phyloP scores from a whole-genome alignment of 2,329 filamentous ascomycete genomes.

The Alternaria sp. region DNA sequence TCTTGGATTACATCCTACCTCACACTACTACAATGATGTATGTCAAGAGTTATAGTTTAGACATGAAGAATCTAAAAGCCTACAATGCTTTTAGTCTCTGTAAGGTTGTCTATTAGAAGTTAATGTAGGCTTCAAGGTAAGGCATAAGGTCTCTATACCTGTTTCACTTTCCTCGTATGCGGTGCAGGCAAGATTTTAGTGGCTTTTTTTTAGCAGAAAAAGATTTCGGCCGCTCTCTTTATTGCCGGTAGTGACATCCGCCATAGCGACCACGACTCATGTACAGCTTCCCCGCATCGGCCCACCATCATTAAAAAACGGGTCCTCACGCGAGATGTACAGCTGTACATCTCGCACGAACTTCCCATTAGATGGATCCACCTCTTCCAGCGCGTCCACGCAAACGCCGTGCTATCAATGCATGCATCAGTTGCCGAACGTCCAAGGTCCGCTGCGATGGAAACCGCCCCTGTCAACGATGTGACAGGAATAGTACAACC shows the following conservation, averaged over 20 bases:
- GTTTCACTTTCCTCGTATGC: too few species aligned
- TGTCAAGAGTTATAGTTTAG: too few species aligned
- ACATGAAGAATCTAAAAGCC: too few species aligned
- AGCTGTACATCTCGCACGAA: conserved; percentile 20
- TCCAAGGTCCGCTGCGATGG: conserved; percentile 49
- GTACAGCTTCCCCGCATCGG: conserved; percentile 14
- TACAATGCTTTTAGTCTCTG: too few species aligned
- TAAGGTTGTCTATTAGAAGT: too few species aligned
- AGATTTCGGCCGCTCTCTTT: neutral
- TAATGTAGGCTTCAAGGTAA: too few species aligned
- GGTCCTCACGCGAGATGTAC: neutral
- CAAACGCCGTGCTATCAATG: conserved; percentile 47
- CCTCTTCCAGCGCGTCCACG: conserved; percentile 29
- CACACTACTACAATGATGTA: too few species aligned
- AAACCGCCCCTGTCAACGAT: conserved; percentile 42
- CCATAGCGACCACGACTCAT: conserved; percentile 11
- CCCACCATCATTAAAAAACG: conserved; percentile 15
- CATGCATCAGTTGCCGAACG: conserved; percentile 40
- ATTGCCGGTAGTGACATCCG: neutral
- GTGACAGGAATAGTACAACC: conserved; percentile 30
- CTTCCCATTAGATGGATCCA: conserved; percentile 25
- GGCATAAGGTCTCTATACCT: too few species aligned
- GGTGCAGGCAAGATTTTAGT: neutral
- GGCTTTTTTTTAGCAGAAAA: neutral
- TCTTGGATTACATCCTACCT: too few species aligned